These are phyloP conservation scores for Coemansia sp. DNA, from an alignment of 192 early-diverging fungal species.

Conservation along the genomic window DNA sequence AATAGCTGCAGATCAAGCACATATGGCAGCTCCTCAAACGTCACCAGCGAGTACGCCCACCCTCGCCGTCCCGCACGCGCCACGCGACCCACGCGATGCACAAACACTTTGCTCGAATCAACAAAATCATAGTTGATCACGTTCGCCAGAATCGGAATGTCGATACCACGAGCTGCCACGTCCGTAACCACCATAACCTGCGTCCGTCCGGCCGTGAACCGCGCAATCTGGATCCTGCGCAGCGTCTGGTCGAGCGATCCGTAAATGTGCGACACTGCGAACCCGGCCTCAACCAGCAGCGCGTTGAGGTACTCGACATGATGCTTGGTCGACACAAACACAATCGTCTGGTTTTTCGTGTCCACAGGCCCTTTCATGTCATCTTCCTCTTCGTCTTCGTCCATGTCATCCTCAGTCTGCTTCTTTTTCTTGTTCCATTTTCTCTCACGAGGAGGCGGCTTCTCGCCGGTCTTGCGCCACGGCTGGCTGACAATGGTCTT, in stretches of 20 bases:
- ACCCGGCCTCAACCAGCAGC: constrained; percentile 69
- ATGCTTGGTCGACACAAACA: constrained; percentile 97
- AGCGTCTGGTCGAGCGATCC: constrained; percentile 92
- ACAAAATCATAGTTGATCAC: constrained; percentile 98
- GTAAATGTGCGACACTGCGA: constrained; percentile 85
- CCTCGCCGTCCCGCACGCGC: constrained; percentile 93
- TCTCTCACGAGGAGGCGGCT: constrained; percentile 16
- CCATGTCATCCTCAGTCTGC: constrained; percentile 19
- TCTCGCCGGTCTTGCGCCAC: constrained; percentile 15
- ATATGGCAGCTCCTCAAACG: constrained; percentile 87
- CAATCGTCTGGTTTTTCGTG: constrained; percentile 70
- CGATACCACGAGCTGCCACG: constrained; percentile 98
- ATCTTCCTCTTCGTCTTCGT: constrained; percentile 7
- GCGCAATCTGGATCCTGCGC: constrained; percentile 80
- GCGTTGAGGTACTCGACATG: constrained; percentile 93
- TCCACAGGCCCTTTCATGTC: background rate
- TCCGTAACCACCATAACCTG: constrained; percentile 93
- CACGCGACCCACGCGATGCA: constrained; percentile 95
- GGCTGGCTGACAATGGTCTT: constrained; percentile 45
- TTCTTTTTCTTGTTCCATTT: constrained; percentile 27
- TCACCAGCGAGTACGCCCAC: constrained; percentile 87
- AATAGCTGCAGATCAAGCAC: constrained; percentile 94
- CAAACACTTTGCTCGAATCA: constrained; percentile 88
- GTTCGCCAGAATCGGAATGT: constrained; percentile 95
- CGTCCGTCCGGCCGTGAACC: constrained; percentile 76